Evolutionary conservation across 108 stramenopile genomes (phyloP), one percentile per base, ranked within the genome.

Genomic region (Fragilariopsis cylindrus): DNA sequence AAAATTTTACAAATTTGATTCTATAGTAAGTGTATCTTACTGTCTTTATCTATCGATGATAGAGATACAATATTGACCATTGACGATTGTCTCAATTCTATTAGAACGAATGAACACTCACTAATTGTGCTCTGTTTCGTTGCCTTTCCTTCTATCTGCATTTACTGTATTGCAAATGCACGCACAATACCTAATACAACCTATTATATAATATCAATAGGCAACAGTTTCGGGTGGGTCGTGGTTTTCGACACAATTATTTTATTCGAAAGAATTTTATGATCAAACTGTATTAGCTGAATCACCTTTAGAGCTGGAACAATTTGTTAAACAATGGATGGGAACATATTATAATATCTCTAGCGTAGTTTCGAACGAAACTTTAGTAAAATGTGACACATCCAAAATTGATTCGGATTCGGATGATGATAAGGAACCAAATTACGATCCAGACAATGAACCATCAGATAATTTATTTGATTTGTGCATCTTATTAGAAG

Each of bases 291-390:
- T 62, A 7, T n/a, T 60, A 5, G 72, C 77, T 9, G n/a, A 73
- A 30, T 47, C 46, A 60, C 39, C 70, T 3, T 41, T 77, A 43
- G 76, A 57, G 12, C 43, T 81, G 50, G 21, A 81, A 19, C 64
- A 69, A 48, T 81, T 81, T 64, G 81, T 77, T 0, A 4, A 73
- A 16, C 44, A 74, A 5, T 81, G 81, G 81, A 81, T 81, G 76
- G 44, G 69, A 41, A 46, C 76, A 12, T 81, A 81, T 65, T 60
- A 48, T 19, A 13, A 16, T 9, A n/a, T 41, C 0, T 7, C 41
- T 3, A 41, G 40, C 18, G 4, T 4, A 41, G 4, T 4, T 30
- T 18, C 21, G 19, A 30, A 60, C 4, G 58, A 60, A 30, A 60
- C 19, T 9, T 7, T 4, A 21, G 58, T 8, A 11, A 6, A n/a